Evolutionary conservation across 805 yeast genomes (phyloP).

Genomic region (Wickerhamomyces subpelliculosus): DNA sequence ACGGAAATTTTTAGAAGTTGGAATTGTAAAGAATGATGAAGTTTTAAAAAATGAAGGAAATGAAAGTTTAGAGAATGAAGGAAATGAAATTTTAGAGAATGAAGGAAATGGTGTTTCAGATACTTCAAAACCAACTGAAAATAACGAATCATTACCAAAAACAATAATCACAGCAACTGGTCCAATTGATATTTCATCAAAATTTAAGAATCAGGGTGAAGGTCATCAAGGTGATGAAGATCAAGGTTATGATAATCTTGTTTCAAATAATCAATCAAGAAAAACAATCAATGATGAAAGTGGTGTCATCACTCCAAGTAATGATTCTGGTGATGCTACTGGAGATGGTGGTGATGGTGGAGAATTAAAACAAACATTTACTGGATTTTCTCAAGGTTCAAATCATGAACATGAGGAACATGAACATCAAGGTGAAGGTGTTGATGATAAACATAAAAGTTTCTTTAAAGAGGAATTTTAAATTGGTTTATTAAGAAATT

Average conservation of each 20-base stretch:
- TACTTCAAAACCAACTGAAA: slow-evolving; percentile 1
- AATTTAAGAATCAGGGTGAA: no score
- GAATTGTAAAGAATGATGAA: slow-evolving; percentile 4
- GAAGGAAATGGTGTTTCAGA: not conserved
- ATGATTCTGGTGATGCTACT: slow-evolving; percentile 4
- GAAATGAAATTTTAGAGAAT: not conserved
- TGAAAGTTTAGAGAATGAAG: not conserved
- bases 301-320: not conserved
- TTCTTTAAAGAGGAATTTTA: slow-evolving; percentile 22
- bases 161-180: not conserved
- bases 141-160: not conserved
- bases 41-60: no score
- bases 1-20: slow-evolving; percentile 31
- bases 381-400: slow-evolving; percentile 42
- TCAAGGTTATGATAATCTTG: no score
- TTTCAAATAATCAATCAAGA: not conserved
- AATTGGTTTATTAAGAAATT: slow-evolving; percentile 1
- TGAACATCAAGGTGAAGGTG: slow-evolving; percentile 5
- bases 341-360: slow-evolving; percentile 9
- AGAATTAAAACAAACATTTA: slow-evolving; percentile 28
- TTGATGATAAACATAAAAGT: slow-evolving; percentile 17
- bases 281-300: not conserved
- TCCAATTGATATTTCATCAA: not conserved
- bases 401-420: slow-evolving; percentile 20
- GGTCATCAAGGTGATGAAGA: no score